These are phyloP conservation scores for Penicillium desertorum DNA, from an alignment of 495 filamentous ascomycete genomes.

Conservation along the genomic window DNA sequence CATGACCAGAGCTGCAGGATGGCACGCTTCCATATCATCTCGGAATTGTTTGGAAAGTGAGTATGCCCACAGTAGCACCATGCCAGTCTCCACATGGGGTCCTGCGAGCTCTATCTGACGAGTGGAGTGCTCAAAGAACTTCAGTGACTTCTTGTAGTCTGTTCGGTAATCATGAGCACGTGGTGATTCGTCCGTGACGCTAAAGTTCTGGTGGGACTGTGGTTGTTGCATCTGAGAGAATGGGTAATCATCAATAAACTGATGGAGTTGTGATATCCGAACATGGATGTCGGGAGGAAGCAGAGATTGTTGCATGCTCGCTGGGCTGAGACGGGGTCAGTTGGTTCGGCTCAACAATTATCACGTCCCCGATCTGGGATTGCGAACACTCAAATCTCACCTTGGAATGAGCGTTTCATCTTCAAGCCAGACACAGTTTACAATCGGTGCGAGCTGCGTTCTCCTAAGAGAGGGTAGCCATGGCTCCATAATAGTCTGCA, in stretches of 20 bases:
- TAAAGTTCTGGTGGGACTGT: slow-evolving; percentile 9
- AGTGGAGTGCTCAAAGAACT: slow-evolving; percentile 12
- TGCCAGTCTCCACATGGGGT: slow-evolving; percentile 20
- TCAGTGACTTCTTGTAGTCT: slow-evolving; percentile 20
- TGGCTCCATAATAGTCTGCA: slow-evolving; percentile 26
- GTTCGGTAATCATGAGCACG: slow-evolving; percentile 10
- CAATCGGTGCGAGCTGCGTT: slow-evolving; percentile 23
- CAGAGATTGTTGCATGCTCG: slow-evolving; percentile 17
- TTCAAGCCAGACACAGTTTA: slow-evolving; percentile 21
- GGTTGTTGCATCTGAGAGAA: slow-evolving; percentile 14
- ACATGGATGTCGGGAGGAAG: slow-evolving; percentile 22
- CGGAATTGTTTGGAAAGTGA: slow-evolving; percentile 47
- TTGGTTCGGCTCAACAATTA: neutral
- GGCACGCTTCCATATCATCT: slow-evolving; percentile 39
- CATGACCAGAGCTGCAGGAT: slow-evolving; percentile 50
- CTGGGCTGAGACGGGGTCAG: slow-evolving; percentile 10
- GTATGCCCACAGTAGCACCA: slow-evolving; percentile 39
- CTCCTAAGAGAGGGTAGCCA: slow-evolving; percentile 20
- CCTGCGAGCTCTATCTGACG: slow-evolving; percentile 26
- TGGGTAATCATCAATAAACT: slow-evolving; percentile 23
- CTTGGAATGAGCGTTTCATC: slow-evolving; percentile 21
- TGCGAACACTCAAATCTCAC: slow-evolving; percentile 3
- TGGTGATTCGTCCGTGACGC: neutral
- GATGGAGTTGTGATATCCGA: slow-evolving; percentile 16
- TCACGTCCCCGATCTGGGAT: too few relatives aligned